These are phyloP conservation scores for Tulasnella sp. DNA, from an alignment of 768 basidiomycete genomes.

Conservation along the genomic window DNA sequence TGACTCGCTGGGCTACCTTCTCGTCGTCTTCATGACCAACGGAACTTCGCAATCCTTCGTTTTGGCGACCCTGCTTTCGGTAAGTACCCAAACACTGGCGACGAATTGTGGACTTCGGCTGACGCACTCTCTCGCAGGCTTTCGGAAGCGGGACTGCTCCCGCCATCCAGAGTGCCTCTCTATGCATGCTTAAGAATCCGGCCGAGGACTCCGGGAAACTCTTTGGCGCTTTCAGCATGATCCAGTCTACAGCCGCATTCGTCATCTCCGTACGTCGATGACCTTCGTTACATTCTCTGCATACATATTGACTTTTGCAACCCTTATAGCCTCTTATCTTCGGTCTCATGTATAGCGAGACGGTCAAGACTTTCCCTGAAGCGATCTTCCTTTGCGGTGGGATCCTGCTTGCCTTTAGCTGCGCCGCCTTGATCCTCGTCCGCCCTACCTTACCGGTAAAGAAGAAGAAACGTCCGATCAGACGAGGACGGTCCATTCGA, in stretches of 20 bases:
- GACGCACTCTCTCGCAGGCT: not conserved
- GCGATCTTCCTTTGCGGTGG: constrained; percentile 6
- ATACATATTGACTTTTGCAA: not conserved
- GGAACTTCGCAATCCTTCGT: not conserved
- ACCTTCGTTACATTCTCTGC: not conserved
- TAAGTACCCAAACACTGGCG: not conserved
- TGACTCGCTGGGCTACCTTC: not conserved
- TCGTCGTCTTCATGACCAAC: not conserved
- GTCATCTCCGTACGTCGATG: constrained; percentile 6
- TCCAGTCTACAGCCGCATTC: not conserved
- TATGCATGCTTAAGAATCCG: constrained; percentile 7
- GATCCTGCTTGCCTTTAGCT: not conserved
- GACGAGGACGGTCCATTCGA: not conserved
- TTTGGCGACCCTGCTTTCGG: not conserved
- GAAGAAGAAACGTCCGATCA: not conserved
- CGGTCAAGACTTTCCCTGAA: constrained; percentile 8
- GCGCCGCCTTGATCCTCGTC: not conserved
- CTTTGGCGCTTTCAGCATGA: constrained; percentile 13
- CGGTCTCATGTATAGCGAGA: constrained; percentile 8
- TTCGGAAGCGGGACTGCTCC: constrained; percentile 10
- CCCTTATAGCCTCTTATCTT: constrained; percentile 7
- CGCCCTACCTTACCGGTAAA: not conserved
- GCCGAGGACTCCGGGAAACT: constrained; percentile 11
- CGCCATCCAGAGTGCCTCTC: constrained; percentile 4
- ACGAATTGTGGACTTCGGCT: not conserved